phyloP scores from a whole-genome alignment of 148 eudicot species.

The Limonium bicolor region DNA sequence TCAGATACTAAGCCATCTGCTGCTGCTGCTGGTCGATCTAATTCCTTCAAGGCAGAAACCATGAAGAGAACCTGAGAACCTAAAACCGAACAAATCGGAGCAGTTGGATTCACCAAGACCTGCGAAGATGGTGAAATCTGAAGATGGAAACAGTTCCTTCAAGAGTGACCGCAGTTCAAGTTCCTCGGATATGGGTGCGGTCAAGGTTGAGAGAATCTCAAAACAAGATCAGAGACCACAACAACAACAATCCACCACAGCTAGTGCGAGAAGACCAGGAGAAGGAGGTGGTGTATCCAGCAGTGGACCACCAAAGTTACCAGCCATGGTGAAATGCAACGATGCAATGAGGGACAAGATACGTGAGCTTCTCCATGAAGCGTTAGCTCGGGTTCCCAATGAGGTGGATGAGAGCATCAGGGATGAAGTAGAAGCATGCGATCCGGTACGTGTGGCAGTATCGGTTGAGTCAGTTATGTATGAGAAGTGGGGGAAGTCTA shows the following conservation, averaged over 20 bases:
- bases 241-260: slow-evolving; percentile 15
- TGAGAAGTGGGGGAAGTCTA: slow-evolving; percentile 45
- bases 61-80: slow-evolving; percentile 9
- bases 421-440: slow-evolving; percentile 27
- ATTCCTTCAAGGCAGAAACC: slow-evolving; percentile 22
- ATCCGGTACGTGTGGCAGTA: slow-evolving; percentile 41
- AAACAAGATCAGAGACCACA: slow-evolving; percentile 19
- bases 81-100: slow-evolving; percentile 15
- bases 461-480: slow-evolving; percentile 39
- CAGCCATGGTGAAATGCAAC: slow-evolving; percentile 31
- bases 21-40: slow-evolving; percentile 11
- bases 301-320: slow-evolving; percentile 34
- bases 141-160: too few relatives aligned
- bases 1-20: slow-evolving; percentile 11
- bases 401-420: slow-evolving; percentile 34
- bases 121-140: slow-evolving; percentile 19
- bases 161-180: too few relatives aligned
- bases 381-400: slow-evolving; percentile 25
- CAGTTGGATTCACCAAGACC: slow-evolving; percentile 15
- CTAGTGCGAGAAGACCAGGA: slow-evolving; percentile 12
- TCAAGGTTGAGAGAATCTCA: slow-evolving; percentile 8
- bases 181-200: too few relatives aligned
- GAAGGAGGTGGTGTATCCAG: too few relatives aligned
- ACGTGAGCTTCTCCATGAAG: slow-evolving; percentile 37
- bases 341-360: slow-evolving; percentile 33